Base-by-base conservation (phyloP, 352 stramenopile species). In the Thraustochytrium sp. region DNA sequence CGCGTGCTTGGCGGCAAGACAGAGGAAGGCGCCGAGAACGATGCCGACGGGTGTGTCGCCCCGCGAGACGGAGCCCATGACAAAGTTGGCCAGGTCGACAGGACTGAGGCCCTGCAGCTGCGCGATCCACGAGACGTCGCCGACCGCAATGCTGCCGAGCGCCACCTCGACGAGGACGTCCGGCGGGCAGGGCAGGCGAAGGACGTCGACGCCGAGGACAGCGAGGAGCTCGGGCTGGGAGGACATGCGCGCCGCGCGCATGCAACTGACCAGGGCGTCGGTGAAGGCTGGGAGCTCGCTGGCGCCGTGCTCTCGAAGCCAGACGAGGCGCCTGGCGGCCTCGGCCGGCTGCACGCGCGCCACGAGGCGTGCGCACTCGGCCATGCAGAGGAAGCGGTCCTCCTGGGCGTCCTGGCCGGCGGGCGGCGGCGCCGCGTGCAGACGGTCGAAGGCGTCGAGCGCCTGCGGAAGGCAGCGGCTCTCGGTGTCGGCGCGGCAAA, bases 361-460 rank as follows among this genome's bases (percentile, higher is more conserved):
- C 11, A 44, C 59, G 8, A 72, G 13, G 40, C 59, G 59, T 31
- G 46, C 26, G 36, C 59, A 72, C 36, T 72, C 59, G 11, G 59
- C 59, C 59, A 72, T 72, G 40, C 59, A 72, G 13, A 72, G n/a
- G 36, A 72, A 49, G 29, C 59, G 59, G 36, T 72, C 59, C 26
- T 72, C 59, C 9, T 11, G 21, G 9, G 59, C 59, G 8, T 72
- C 31, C 26, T 26, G 59, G 13, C 23, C 36, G 21, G 11, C 9
- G 9, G 42, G 29, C 34, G 59, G 59, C 29, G 40, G 34, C 34
- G 59, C 34, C 2, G 59, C 59, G 26, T 72, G 59, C 36, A 72
- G 3, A 9, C 21, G 0, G 26, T 72, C 59, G 46, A 72, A 72
- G 36, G 46, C 26, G 9, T 21, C 21, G 0, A 44, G 59, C 34